Evolutionary conservation across 2,329 filamentous ascomycete genomes (phyloP).

Genomic region (Leptographium radiaticola): DNA sequence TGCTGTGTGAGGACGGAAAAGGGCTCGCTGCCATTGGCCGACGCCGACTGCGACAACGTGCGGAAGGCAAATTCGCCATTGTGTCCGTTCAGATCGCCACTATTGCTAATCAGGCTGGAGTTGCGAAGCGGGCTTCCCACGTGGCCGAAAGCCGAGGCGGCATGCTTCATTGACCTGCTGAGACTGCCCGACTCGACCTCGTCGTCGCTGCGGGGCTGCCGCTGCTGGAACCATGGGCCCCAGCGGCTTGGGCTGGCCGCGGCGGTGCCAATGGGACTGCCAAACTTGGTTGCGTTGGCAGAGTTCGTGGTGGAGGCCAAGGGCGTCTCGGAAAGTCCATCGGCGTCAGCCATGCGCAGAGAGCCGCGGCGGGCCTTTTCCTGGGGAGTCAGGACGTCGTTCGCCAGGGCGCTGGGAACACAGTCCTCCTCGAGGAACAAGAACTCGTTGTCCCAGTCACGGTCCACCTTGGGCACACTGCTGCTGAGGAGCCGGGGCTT

Average conservation of each 20-base stretch:
- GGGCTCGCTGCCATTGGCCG: slow-evolving; percentile 32
- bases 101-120: slow-evolving; percentile 42
- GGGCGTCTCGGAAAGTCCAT: slow-evolving; percentile 20
- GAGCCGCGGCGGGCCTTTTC: slow-evolving; percentile 55
- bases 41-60: not conserved
- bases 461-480: slow-evolving; percentile 47
- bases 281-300: slow-evolving; percentile 37
- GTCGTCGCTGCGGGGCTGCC: slow-evolving; percentile 37
- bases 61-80: slow-evolving; percentile 6
- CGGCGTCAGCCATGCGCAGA: slow-evolving; percentile 34
- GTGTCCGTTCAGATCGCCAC: slow-evolving; percentile 15
- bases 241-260: slow-evolving; percentile 47
- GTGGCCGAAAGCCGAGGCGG: slow-evolving; percentile 48
- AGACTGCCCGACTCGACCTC: slow-evolving; percentile 19
- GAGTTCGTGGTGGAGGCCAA: slow-evolving; percentile 20
- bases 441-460: slow-evolving; percentile 55
- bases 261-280: slow-evolving; percentile 33
- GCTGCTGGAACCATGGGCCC: slow-evolving; percentile 33
- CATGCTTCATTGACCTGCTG: slow-evolving; percentile 25
- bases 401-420: slow-evolving; percentile 55
- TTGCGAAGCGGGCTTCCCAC: slow-evolving; percentile 53
- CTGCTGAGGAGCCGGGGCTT: slow-evolving; percentile 57
- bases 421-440: slow-evolving; percentile 76
- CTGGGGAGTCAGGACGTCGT: slow-evolving; percentile 52
- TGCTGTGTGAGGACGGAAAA: slow-evolving; percentile 49